Percentiles rank a stretch among this genome's conserved stretches.
Conservation (phyloP, 208 protist species). For the Acanthamoeba royreba region DNA sequence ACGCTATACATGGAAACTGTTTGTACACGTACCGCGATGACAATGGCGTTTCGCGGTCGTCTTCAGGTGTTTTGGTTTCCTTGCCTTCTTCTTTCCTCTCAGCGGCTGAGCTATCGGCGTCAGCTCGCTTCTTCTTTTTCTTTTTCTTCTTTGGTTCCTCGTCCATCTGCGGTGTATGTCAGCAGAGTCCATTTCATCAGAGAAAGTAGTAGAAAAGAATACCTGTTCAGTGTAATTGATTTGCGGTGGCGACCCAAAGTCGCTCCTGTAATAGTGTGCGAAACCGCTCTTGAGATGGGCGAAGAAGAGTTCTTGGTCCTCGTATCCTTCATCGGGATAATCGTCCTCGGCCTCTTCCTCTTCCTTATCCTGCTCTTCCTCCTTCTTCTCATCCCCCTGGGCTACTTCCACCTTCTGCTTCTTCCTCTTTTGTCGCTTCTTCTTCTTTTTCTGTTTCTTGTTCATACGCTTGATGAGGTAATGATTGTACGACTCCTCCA, state of each 20-base stretch:
- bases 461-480: conserved; percentile 25
- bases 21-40: neutral
- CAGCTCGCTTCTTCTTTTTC: neutral
- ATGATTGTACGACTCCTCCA: neutral
- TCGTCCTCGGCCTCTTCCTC: neutral
- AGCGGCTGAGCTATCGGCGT: neutral
- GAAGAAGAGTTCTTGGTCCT: neutral
- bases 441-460: conserved; percentile 26
- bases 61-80: neutral
- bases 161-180: neutral
- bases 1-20: too few species aligned
- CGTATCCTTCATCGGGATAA: neutral
- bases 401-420: neutral
- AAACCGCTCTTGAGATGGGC: conserved; percentile 12
- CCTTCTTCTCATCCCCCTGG: neutral
- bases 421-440: neutral
- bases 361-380: neutral
- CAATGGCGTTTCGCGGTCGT: neutral
- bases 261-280: neutral
- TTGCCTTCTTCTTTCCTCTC: neutral
- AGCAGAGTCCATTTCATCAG: neutral
- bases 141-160: neutral
- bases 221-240: neutral
- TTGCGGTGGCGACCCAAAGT: neutral
- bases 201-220: too few species aligned